A percentile compares a stretch with the other conserved stretches of the same genome.
Conservation (phyloP, 2,329 filamentous ascomycete species). For the Fusarium tupiense region DNA sequence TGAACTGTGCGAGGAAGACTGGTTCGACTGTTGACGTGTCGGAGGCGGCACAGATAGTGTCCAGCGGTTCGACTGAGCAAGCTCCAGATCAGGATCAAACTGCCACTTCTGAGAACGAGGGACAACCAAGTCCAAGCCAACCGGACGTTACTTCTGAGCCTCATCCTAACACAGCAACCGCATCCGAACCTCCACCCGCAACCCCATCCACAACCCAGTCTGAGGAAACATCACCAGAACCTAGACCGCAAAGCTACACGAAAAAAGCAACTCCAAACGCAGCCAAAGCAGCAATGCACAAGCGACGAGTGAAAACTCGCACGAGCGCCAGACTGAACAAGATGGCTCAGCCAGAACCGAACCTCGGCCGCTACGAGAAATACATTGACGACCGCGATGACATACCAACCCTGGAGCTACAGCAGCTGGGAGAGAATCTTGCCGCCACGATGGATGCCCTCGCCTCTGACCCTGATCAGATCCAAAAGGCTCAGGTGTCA, state of each 20-base stretch:
- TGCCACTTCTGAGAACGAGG: not conserved
- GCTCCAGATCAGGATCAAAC: not conserved
- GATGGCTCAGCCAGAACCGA: not conserved
- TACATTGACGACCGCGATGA: not conserved
- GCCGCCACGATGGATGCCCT: fast-evolving
- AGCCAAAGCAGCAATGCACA: too few relatives aligned
- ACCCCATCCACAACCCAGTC: not conserved
- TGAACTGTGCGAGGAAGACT: not conserved
- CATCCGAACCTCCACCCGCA: too few relatives aligned
- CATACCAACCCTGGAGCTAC: not conserved
- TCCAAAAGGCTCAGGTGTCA: not conserved
- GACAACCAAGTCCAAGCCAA: not conserved
- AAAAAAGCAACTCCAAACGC: fast-evolving
- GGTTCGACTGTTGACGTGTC: fast-evolving
- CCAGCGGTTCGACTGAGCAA: fast-evolving
- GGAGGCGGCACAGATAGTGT: fast-evolving
- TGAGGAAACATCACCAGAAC: not conserved
- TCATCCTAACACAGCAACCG: not conserved
- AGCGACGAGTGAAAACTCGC: not conserved
- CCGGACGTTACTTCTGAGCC: not conserved
- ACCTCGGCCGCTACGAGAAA: not conserved
- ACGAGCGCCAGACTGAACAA: not conserved
- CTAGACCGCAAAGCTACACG: fast-evolving
- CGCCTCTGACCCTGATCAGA: fast-evolving
- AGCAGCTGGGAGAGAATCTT: not conserved